These are phyloP conservation scores for Cyclocybe cylindracea DNA, from an alignment of 768 basidiomycete genomes.

Conservation along the genomic window DNA sequence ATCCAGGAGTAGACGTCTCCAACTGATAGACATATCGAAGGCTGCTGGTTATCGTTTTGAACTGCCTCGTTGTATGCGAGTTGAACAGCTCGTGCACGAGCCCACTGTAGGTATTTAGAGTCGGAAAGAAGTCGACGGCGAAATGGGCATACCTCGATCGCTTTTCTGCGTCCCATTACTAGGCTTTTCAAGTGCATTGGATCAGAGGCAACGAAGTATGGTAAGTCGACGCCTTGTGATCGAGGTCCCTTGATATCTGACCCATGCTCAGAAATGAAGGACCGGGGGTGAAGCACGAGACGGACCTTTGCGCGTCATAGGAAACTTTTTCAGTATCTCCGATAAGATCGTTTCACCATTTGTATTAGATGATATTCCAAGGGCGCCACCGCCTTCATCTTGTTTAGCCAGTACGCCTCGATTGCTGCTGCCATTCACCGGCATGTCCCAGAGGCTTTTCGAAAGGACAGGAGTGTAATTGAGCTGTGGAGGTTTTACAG, in stretches of 20 bases:
- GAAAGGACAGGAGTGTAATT: slow-evolving; percentile 33
- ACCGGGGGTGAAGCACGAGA: background rate
- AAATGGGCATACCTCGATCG: slow-evolving; percentile 43
- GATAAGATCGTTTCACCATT: slow-evolving; percentile 22
- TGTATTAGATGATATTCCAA: too few species aligned
- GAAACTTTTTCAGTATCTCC: slow-evolving; percentile 36
- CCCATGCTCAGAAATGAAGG: background rate
- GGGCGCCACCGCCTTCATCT: background rate
- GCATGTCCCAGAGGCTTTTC: slow-evolving; percentile 39
- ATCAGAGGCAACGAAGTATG: slow-evolving; percentile 41
- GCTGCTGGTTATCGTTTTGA: slow-evolving; percentile 8
- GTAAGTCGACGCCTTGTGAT: slow-evolving; percentile 24
- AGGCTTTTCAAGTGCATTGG: slow-evolving; percentile 35
- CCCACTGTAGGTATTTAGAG: slow-evolving; percentile 37
- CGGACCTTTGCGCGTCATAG: slow-evolving; percentile 44
- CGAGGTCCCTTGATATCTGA: slow-evolving; percentile 28
- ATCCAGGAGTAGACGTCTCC: slow-evolving; percentile 51
- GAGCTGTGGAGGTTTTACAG: slow-evolving; percentile 33
- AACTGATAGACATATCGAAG: slow-evolving; percentile 32
- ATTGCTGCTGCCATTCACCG: background rate
- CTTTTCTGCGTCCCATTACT: slow-evolving; percentile 47
- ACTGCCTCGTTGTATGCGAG: slow-evolving; percentile 36
- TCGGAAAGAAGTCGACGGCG: background rate
- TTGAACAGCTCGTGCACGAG: slow-evolving; percentile 45
- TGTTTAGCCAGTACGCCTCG: background rate